Base-by-base conservation (phyloP, 345 rosid species). In the Mercurialis annua region DNA sequence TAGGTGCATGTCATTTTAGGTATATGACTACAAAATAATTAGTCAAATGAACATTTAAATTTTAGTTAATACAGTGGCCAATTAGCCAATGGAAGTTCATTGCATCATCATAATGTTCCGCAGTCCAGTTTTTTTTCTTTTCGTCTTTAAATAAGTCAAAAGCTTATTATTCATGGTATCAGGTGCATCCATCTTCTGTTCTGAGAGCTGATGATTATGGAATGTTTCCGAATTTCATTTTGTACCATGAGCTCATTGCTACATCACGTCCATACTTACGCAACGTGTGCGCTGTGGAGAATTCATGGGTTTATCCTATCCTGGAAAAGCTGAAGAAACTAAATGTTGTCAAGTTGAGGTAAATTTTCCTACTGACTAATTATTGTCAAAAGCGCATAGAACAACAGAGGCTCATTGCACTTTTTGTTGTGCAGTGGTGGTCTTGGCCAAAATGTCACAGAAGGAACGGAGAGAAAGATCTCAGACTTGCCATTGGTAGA, bases 171-270 rank as follows among this genome's bases (percentile, higher is more conserved):
- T 76, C 44, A 61, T 70, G 30, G 20, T 74, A 54, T 58, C 50
- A 88, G 97, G 95, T 93, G 77, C 91, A 93, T 66, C 98, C 98
- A 57, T 83, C 94, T 16, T 89, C 98, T 18, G 88, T 73, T 64
- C 79, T 93, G 59, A 73, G 58, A 66, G 73, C 92, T 6, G 92
- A 85, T 71, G 86, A 85, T 0, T 87, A 89, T 7, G 95, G 99
- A 61, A 83, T 81, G 85, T 72, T 81, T 42, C 92, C 95, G 8
- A 84, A 87, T 50, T 87, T 85, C 64, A 87, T 86, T 12, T 89
- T 91, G 66, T 91, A 82, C 76, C 96, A 89, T 55, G 99, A 94
- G 81, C 88, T 94, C 62, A 78, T 91, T 43, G 77, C 92, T 31
- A 87, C 98, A 52, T 76, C 96, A 17, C 86, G 90, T 54, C 95